Evolutionary conservation across 192 early-diverging fungal species (phyloP).

Genomic region (Ambispora gerdemannii): DNA sequence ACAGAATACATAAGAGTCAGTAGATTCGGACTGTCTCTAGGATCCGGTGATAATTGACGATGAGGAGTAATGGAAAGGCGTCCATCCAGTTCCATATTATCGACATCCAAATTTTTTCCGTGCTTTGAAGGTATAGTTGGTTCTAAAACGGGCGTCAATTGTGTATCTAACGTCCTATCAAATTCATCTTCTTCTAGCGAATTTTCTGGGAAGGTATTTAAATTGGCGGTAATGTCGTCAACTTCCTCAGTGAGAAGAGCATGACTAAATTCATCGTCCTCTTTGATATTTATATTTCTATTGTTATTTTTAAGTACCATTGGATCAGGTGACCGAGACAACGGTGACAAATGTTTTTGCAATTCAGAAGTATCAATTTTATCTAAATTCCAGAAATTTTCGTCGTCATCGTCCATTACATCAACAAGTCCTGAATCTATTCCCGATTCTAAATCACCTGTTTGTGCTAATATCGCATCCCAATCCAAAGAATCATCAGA

Average conservation of each 20-base stretch:
- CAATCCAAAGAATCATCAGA: conserved; percentile 27
- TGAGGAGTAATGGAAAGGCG: no score
- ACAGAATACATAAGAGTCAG: no score
- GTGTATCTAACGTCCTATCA: conserved; percentile 18
- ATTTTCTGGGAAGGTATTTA: no score
- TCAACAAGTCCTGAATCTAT: conserved; percentile 1
- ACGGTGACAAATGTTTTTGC: conserved; percentile 22
- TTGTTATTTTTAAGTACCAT: neutral
- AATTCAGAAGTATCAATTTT: conserved; percentile 23
- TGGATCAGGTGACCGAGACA: conserved; percentile 21
- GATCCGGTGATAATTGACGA: no score
- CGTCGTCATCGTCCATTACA: conserved; percentile 11
- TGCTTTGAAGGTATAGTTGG: conserved; percentile 17
- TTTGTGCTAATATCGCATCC: conserved; percentile 4
- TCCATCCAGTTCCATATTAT: no score
- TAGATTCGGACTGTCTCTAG: no score
- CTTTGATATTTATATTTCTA: neutral
- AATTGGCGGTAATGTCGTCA: no score
- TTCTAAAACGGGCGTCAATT: conserved; percentile 23
- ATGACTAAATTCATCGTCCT: neutral
- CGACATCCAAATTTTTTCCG: no score
- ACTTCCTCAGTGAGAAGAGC: neutral
- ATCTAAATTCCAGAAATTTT: conserved; percentile 28
- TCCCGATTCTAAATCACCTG: conserved; percentile 26
- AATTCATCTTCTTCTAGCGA: conserved; percentile 22